Percentiles rank a stretch among this genome's conserved stretches.
These are phyloP conservation scores for Phyllosticta citribraziliensis DNA, from an alignment of 2,329 filamentous ascomycete genomes.

Conservation along the genomic window DNA sequence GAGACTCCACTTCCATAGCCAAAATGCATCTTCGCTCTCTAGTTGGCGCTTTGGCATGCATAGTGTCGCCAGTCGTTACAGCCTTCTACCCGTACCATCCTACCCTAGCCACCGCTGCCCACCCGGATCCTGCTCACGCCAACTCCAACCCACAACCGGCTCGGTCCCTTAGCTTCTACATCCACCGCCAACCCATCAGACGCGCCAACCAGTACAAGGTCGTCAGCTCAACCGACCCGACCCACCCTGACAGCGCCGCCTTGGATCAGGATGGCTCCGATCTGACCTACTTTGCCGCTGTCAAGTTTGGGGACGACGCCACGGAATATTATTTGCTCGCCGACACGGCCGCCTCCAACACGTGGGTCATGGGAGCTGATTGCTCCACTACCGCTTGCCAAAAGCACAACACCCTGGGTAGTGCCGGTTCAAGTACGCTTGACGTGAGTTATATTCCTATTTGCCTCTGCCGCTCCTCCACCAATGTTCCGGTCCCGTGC, in stretches of 20 bases:
- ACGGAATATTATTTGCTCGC: slow-evolving; percentile 44
- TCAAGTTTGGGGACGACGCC: slow-evolving; percentile 40
- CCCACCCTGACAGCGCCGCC: slow-evolving; percentile 37
- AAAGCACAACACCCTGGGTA: slow-evolving; percentile 60
- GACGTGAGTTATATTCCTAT: slow-evolving; percentile 19
- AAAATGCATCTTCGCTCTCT: slow-evolving; percentile 3
- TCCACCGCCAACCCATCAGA: slow-evolving; percentile 24
- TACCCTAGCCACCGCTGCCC: slow-evolving; percentile 8
- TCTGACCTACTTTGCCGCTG: slow-evolving; percentile 43
- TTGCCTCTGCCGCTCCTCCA: neutral
- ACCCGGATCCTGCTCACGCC: neutral
- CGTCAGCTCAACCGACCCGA: slow-evolving; percentile 26
- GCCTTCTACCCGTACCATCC: slow-evolving; percentile 28
- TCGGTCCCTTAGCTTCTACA: slow-evolving; percentile 19
- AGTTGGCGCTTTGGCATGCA: neutral
- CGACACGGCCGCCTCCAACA: slow-evolving; percentile 52
- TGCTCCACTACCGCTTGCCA: slow-evolving; percentile 59
- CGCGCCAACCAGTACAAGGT: slow-evolving; percentile 38
- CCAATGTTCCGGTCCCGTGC: neutral
- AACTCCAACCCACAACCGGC: neutral
- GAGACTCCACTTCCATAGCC: neutral
- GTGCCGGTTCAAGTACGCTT: slow-evolving; percentile 55
- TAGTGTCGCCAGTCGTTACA: slow-evolving; percentile 12
- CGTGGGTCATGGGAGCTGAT: slow-evolving; percentile 69
- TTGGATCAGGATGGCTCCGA: slow-evolving; percentile 46